Conservation (phyloP, 768 basidiomycete species). For the Termitomyces sp. region DNA sequence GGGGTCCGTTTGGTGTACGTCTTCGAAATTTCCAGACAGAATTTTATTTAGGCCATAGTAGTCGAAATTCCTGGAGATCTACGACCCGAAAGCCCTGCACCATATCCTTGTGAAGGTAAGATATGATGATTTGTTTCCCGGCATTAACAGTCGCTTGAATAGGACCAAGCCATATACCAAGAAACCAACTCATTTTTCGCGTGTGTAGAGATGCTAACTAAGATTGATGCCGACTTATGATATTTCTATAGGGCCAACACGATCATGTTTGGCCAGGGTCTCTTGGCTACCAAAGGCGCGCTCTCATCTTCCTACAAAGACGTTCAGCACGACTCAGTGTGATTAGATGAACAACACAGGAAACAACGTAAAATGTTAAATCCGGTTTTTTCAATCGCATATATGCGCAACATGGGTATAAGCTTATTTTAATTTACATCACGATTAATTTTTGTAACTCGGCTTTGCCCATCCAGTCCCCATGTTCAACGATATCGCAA, state of each 20-base stretch:
- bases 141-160: not conserved
- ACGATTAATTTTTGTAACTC: not conserved
- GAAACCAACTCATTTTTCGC: slow-evolving; percentile 1
- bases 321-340: not conserved
- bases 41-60: not conserved
- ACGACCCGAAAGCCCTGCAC: not conserved
- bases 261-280: not conserved
- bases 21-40: not conserved
- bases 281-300: not conserved
- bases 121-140: not conserved
- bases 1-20: not conserved
- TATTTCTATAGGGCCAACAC: not conserved
- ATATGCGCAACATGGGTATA: not conserved
- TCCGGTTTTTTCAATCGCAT: not conserved
- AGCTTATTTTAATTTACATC: not conserved
- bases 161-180: not conserved
- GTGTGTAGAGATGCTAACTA: not conserved
- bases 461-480: not conserved
- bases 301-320: not conserved
- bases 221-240: not conserved
- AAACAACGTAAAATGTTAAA: slow-evolving; percentile 2
- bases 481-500: not conserved
- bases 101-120: not conserved
- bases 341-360: not conserved
- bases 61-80: not conserved